These are phyloP conservation scores for Phytophthora meadii DNA, from an alignment of 352 stramenopile genomes.

Conservation along the genomic window DNA sequence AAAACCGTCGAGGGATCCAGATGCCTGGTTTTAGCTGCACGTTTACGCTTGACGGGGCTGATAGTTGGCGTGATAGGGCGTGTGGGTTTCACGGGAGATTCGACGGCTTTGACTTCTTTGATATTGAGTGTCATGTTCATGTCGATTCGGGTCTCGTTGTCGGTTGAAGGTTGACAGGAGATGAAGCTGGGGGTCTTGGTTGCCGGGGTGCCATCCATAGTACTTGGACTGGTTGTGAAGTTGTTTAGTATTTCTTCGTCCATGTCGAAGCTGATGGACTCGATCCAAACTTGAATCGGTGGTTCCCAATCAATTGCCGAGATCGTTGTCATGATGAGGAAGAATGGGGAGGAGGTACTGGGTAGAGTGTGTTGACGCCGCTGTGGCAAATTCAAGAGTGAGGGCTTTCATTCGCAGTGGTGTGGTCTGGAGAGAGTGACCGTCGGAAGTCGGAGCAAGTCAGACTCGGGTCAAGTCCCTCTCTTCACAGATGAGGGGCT, in stretches of 20 bases:
- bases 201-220: conserved; percentile 6
- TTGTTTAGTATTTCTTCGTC: conserved; percentile 28
- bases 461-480: conserved; percentile 29
- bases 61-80: conserved; percentile 3
- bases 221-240: conserved; percentile 8
- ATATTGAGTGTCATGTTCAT: conserved; percentile 5
- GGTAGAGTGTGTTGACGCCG: conserved; percentile 16
- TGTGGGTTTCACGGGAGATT: conserved; percentile 12
- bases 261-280: conserved; percentile 35
- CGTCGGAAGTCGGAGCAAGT: conserved; percentile 26
- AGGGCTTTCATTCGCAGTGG: conserved; percentile 23
- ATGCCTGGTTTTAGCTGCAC: conserved; percentile 6
- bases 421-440: conserved; percentile 13
- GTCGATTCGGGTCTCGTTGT: conserved; percentile 2
- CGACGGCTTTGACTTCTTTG: conserved; percentile 9
- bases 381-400: conserved; percentile 41
- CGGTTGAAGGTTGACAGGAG: not conserved
- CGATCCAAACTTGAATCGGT: conserved; percentile 36
- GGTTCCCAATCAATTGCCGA: conserved; percentile 28
- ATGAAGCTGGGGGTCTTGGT: conserved; percentile 13
- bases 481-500: conserved; percentile 30
- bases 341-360: conserved; percentile 10
- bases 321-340: conserved; percentile 9
- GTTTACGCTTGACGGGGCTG: conserved; percentile 20
- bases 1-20: conserved; percentile 7